Evolutionary conservation across 805 yeast species (phyloP).

Genomic region (Spathaspora girioi): DNA sequence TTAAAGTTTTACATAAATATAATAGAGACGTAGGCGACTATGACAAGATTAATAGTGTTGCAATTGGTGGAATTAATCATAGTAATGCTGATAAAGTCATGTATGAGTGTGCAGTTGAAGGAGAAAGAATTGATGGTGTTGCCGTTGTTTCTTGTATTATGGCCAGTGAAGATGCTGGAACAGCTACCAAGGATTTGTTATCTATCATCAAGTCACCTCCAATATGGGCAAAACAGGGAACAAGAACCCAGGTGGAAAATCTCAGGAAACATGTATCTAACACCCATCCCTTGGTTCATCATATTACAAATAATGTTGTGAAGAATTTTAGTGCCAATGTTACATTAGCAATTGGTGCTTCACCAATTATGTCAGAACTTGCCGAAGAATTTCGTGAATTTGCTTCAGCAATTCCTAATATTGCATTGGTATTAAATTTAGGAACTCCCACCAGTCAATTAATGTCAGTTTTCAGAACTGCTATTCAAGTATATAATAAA

Average conservation of each 20-base stretch:
- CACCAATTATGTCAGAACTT: slow-evolving; percentile 86
- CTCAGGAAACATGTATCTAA: slow-evolving; percentile 13
- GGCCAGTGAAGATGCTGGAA: slow-evolving; percentile 54
- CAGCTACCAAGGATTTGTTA: slow-evolving; percentile 43
- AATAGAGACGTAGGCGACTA: slow-evolving; percentile 21
- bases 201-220: slow-evolving; percentile 22
- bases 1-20: slow-evolving; percentile 39
- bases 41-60: slow-evolving; percentile 58
- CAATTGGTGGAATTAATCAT: slow-evolving; percentile 76
- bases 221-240: background rate
- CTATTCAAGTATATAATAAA: slow-evolving; percentile 56
- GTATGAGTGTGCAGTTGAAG: slow-evolving; percentile 44
- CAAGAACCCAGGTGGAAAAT: background rate
- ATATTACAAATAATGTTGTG: slow-evolving; percentile 85
- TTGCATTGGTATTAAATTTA: slow-evolving; percentile 64
- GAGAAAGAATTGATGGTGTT: slow-evolving; percentile 64
- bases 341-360: slow-evolving; percentile 76
- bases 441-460: slow-evolving; percentile 60
- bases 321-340: slow-evolving; percentile 86
- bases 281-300: slow-evolving; percentile 69
- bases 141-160: slow-evolving; percentile 87
- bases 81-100: slow-evolving; percentile 58
- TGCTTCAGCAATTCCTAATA: slow-evolving; percentile 45
- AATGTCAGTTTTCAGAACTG: slow-evolving; percentile 43
- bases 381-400: slow-evolving; percentile 65